Conservation (phyloP, 768 basidiomycete genomes). For the Mycena vitilis region DNA sequence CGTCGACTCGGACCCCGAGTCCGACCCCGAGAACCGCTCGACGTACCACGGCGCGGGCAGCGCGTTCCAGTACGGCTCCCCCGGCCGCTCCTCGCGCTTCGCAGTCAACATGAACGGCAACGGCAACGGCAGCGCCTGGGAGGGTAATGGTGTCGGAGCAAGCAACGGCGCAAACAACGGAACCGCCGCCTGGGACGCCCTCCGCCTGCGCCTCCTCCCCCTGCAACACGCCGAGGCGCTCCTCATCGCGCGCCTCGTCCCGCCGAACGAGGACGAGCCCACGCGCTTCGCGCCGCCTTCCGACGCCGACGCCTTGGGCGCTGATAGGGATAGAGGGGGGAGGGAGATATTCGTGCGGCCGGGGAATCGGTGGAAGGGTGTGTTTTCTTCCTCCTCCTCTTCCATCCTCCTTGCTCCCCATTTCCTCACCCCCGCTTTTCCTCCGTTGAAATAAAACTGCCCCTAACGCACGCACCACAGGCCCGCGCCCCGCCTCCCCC, state of each 20-base stretch:
- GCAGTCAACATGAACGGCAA: too few relatives aligned
- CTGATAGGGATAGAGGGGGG: too few relatives aligned
- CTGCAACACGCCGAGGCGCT: slow-evolving; percentile 76
- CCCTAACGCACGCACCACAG: neutral
- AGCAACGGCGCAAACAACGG: too few relatives aligned
- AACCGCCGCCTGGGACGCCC: slow-evolving; percentile 15
- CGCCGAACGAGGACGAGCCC: slow-evolving; percentile 72
- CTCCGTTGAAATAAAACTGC: too few relatives aligned
- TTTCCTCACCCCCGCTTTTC: too few relatives aligned
- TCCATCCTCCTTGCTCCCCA: too few relatives aligned
- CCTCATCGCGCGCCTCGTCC: slow-evolving; percentile 77
- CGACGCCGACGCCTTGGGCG: too few relatives aligned
- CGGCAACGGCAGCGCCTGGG: too few relatives aligned
- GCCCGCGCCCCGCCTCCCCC: slow-evolving; percentile 37
- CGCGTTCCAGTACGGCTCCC: too few relatives aligned
- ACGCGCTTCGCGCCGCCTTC: slow-evolving; percentile 47
- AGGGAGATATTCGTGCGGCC: neutral
- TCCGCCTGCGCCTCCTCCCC: slow-evolving; percentile 59
- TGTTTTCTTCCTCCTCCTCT: neutral
- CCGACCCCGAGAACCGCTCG: slow-evolving; percentile 36
- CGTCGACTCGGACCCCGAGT: slow-evolving; percentile 42
- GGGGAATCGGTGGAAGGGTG: neutral
- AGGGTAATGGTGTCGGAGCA: too few relatives aligned
- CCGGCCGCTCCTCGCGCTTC: too few relatives aligned
- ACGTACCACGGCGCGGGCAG: too few relatives aligned